Evolutionary conservation across 768 basidiomycete genomes (phyloP).

Genomic region (Termitomyces titanicus): DNA sequence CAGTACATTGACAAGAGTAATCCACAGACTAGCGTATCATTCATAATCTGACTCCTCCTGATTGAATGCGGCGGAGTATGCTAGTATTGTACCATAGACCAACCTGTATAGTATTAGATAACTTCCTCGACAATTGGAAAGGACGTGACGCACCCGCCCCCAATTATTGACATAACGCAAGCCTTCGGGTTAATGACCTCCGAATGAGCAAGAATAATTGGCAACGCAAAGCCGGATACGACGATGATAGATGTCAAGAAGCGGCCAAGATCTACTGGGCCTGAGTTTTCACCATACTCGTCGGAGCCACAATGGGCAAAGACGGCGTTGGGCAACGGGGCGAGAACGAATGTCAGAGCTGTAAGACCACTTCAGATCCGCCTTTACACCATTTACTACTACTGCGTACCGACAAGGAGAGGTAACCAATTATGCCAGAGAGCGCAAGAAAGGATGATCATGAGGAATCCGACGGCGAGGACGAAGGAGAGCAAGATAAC

Average conservation of each 20-base stretch:
- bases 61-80: conserved; percentile 80
- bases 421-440: conserved; percentile 97
- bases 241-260: conserved; percentile 92
- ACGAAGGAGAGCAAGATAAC: conserved; percentile 97
- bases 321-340: conserved; percentile 91
- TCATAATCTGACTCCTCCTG: conserved; percentile 84
- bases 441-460: conserved; percentile 96
- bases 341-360: conserved; percentile 91
- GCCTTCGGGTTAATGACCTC: conserved; percentile 81
- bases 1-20: conserved; percentile 7
- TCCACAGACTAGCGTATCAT: conserved; percentile 26
- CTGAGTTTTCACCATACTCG: conserved; percentile 74
- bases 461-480: conserved; percentile 94
- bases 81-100: conserved; percentile 88
- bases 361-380: not conserved
- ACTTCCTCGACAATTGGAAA: not conserved
- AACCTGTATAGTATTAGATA: conserved; percentile 36
- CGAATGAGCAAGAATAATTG: conserved; percentile 89
- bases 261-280: conserved; percentile 85
- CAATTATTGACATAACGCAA: conserved; percentile 91
- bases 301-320: conserved; percentile 92
- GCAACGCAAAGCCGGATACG: conserved; percentile 90
- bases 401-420: conserved; percentile 81
- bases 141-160: conserved; percentile 68
- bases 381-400: not conserved